Base-by-base conservation (phyloP, 441 rosid genomes). In the Euphorbia schlechtendalii region DNA sequence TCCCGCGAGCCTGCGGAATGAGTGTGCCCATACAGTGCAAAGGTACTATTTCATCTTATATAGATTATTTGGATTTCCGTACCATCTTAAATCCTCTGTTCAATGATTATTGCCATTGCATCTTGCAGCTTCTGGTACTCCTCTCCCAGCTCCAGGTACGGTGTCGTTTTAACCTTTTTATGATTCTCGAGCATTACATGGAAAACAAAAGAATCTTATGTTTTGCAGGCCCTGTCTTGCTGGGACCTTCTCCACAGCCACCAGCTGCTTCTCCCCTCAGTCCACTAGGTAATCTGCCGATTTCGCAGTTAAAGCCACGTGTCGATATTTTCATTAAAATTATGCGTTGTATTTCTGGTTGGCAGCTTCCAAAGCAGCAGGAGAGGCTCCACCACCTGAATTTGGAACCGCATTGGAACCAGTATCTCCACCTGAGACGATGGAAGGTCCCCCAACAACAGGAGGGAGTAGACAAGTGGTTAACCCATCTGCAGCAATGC, bases 131-230 rank as follows among this genome's bases (percentile, higher is more conserved):
- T 66, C 97, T 43, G 94, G 90, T 24, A 30, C 81, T 36, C 96
- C 93, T 69, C 78, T 88, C 8, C 97, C 96, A 55, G 82, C 94
- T 65, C 94, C 96, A 81, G 91, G 86, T 86, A 80, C 21, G 15
- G 14, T n/a, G 8, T 57, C 21, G 12, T 15, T 27, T 30, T 41
- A 17, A 22, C 0, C 9, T 22, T 56, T n/a, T 25, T 27, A 25
- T 57, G 18, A 61, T 41, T 46, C 43, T 48, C 20, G 57, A 21
- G 30, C 10, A 5, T 15, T 46, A 40, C 5, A 21, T 21, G 56
- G 21, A 22, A 9, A 21, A 58, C 12, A 32, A 22, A 40, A 22
- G 43, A 61, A 28, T 24, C 22, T 43, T 0, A 48, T 32, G 10
- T 28, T 8, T 45, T 28, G 24, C 85, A 86, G 96, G 96, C 71